phyloP scores from a whole-genome alignment of 495 filamentous ascomycete genomes.

The Lentithecium fluviatile region DNA sequence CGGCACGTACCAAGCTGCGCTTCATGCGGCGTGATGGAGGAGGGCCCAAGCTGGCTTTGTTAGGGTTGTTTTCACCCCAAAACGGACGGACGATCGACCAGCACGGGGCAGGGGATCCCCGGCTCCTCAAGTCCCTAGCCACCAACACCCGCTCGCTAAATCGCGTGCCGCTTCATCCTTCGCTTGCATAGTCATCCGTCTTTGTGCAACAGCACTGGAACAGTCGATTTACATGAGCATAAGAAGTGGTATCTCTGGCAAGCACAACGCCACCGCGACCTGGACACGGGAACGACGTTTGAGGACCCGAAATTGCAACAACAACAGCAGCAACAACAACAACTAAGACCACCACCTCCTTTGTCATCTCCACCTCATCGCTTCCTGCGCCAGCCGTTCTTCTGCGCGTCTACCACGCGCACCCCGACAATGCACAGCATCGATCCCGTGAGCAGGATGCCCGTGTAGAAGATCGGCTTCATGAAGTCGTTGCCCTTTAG shows the following conservation, averaged over 20 bases:
- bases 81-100: too few species aligned
- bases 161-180: too few species aligned
- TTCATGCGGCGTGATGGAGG: background rate
- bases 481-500: background rate
- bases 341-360: too few species aligned
- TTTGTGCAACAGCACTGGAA: background rate
- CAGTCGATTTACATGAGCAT: background rate
- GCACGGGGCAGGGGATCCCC: too few species aligned
- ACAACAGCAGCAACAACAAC: too few species aligned
- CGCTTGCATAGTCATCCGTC: background rate
- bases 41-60: background rate
- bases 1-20: background rate
- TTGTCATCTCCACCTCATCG: background rate
- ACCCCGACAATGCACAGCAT: background rate
- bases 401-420: conserved; percentile 3
- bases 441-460: background rate
- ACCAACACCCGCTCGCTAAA: too few species aligned
- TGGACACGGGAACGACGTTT: too few species aligned
- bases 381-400: background rate
- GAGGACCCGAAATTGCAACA: too few species aligned
- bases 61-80: too few species aligned
- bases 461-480: conserved; percentile 1
- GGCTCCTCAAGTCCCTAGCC: too few species aligned
- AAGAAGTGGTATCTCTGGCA: too few species aligned
- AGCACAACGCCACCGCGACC: too few species aligned